Evolutionary conservation across 2,329 filamentous ascomycete species (phyloP).

Genomic region (Thyridium curvatum): DNA sequence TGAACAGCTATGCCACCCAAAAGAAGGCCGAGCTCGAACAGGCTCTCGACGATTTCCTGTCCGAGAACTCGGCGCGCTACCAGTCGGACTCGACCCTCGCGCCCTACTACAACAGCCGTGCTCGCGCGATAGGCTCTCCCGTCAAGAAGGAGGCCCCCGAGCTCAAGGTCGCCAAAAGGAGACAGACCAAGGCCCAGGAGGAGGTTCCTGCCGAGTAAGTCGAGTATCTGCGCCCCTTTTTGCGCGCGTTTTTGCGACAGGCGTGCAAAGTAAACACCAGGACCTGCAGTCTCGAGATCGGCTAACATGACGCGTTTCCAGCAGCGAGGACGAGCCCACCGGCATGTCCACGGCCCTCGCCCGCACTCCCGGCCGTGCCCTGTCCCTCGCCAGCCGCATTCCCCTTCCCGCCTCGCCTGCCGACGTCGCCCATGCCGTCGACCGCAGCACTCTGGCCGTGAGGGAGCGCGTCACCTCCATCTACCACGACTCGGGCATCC

Average conservation of each 20-base stretch:
- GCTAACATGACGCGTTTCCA: neutral
- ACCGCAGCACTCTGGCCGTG: constrained; percentile 61
- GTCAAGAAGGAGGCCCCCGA: constrained; percentile 48
- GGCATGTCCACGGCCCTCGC: constrained; percentile 37
- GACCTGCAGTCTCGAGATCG: neutral
- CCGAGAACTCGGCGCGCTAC: constrained; percentile 60
- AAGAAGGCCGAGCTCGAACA: constrained; percentile 77
- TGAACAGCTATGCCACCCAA: constrained; percentile 56
- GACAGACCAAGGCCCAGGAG: constrained; percentile 36
- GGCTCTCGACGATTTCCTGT: constrained; percentile 67
- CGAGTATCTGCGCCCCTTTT: neutral
- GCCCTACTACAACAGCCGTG: constrained; percentile 70
- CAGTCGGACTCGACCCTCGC: constrained; percentile 57
- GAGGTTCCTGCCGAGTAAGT: constrained; percentile 40
- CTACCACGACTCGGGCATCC: constrained; percentile 61
- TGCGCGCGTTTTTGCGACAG: neutral
- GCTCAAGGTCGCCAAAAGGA: constrained; percentile 40
- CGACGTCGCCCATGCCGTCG: constrained; percentile 69
- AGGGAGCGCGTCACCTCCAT: constrained; percentile 58
- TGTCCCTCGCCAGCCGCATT: constrained; percentile 53
- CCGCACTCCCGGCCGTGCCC: constrained; percentile 43
- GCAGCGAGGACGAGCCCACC: constrained; percentile 22
- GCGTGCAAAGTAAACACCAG: neutral
- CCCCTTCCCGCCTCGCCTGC: constrained; percentile 77
- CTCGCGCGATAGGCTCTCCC: constrained; percentile 52